phyloP scores from a whole-genome alignment of 805 yeast genomes.

The Priceomyces castillae region DNA sequence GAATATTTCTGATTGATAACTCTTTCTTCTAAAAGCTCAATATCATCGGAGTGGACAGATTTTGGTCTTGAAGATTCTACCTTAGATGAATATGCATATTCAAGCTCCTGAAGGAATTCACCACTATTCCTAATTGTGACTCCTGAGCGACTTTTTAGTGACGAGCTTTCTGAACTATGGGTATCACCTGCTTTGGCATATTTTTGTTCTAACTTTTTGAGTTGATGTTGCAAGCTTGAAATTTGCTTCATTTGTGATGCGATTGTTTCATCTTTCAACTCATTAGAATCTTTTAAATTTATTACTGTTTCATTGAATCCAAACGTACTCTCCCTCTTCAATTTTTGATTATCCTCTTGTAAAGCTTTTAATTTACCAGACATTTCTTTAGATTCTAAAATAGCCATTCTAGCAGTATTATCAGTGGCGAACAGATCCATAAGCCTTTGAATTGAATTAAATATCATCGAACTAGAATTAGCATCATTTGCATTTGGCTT shows the following conservation, averaged over 20 bases:
- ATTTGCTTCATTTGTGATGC: slow-evolving; percentile 26
- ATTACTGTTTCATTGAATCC: slow-evolving; percentile 20
- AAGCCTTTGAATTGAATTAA: slow-evolving; percentile 31
- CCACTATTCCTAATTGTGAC: not conserved
- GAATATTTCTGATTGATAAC: not conserved
- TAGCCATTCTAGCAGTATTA: slow-evolving; percentile 34
- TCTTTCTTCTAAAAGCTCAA: not conserved
- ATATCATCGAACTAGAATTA: slow-evolving; percentile 27
- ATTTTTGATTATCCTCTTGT: slow-evolving; percentile 19
- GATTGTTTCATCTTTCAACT: slow-evolving; percentile 19
- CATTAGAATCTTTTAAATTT: slow-evolving; percentile 22
- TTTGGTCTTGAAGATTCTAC: not conserved
- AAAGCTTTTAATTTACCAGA: slow-evolving; percentile 19
- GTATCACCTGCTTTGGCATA: not conserved
- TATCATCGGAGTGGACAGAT: not conserved
- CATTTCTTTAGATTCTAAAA: slow-evolving; percentile 28
- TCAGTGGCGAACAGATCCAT: slow-evolving; percentile 35
- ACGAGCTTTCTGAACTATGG: not conserved
- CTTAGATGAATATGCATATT: not conserved
- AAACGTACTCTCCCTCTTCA: slow-evolving; percentile 21
- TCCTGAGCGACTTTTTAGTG: not conserved
- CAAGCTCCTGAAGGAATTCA: not conserved
- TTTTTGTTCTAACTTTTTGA: slow-evolving; percentile 16
- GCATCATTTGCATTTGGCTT: slow-evolving; percentile 22
- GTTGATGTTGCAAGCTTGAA: slow-evolving; percentile 20